Evolutionary conservation across 2,329 filamentous ascomycete genomes (phyloP), one percentile per base, ranked within the genome.

Genomic region (Nannizzia gypsea): DNA sequence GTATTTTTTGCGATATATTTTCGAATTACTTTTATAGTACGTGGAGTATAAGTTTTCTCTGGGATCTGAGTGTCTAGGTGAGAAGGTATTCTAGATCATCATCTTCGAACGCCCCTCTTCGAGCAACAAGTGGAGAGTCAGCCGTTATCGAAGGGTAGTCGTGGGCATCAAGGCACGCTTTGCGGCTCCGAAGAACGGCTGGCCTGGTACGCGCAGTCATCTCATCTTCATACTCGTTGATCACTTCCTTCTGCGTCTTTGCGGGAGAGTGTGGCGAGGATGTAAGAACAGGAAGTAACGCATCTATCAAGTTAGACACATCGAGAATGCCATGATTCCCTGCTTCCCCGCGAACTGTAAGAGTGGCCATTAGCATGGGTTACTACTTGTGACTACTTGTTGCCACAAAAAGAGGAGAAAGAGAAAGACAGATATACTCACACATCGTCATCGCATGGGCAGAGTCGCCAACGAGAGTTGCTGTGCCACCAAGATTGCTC

Each of bases 361-460:
- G 20, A 9, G 6, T 20, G 34, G 28, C 22, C 9, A 17, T 56
- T 28, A 56, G 54, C 54, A 5, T 4, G 5, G 13, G n/a, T n/a
- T n/a, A 13, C 0, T 6, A 6, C 24, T 26, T 50, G 22, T 54
- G n/a, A 17, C 24, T 3, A 13, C 44, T 22, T n/a, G n/a, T n/a
- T n/a, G n/a, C n/a, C n/a, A n/a, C n/a, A n/a, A n/a, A n/a, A n/a
- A n/a, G n/a, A n/a, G n/a, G 17, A 1, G 3, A 17, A 22, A n/a
- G 26, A 56, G 13, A 24, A 13, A 15, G 38, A 15, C 6, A 24
- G 3, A 42, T 44, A 15, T 17, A 71, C 79, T 68, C 74, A 83
- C 80, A 83, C 81, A 83, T 83, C 0, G 78, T 77, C 81, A 83
- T 83, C 0, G 78, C 74, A 66, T 84, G 81, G 2, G 81, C 72